These are phyloP conservation scores for Pichia nakasei DNA, from an alignment of 805 yeast genomes.

Conservation along the genomic window DNA sequence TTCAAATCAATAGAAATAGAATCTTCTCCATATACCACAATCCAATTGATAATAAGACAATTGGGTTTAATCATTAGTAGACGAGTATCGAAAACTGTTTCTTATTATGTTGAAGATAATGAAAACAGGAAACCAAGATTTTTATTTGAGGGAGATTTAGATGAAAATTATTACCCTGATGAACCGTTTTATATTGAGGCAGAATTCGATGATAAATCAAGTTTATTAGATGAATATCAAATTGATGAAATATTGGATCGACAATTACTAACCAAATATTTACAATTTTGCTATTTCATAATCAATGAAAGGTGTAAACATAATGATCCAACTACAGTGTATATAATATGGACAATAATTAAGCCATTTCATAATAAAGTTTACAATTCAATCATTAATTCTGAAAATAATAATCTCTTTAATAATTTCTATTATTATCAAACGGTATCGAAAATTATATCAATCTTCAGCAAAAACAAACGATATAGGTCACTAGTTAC, in stretches of 20 bases:
- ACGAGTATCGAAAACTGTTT: slow-evolving; percentile 7
- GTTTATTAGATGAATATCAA: not conserved
- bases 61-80: slow-evolving; percentile 11
- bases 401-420: slow-evolving; percentile 19
- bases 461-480: slow-evolving; percentile 22
- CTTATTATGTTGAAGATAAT: slow-evolving; percentile 4
- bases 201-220: not conserved
- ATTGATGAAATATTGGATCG: slow-evolving; percentile 11
- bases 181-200: too few species aligned
- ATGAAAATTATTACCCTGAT: too few species aligned
- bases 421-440: slow-evolving; percentile 25
- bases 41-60: slow-evolving; percentile 11
- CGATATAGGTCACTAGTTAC: slow-evolving; percentile 22
- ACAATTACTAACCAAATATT: slow-evolving; percentile 18
- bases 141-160: too few species aligned
- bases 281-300: slow-evolving; percentile 21
- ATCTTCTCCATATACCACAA: not conserved
- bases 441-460: slow-evolving; percentile 20
- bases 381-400: slow-evolving; percentile 18
- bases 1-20: not conserved
- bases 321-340: slow-evolving; percentile 23
- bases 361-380: slow-evolving; percentile 24
- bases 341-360: slow-evolving; percentile 21
- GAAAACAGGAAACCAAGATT: too few species aligned
- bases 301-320: slow-evolving; percentile 17